Conservation (phyloP, 768 basidiomycete species). For the Pisolithus orientalis region DNA sequence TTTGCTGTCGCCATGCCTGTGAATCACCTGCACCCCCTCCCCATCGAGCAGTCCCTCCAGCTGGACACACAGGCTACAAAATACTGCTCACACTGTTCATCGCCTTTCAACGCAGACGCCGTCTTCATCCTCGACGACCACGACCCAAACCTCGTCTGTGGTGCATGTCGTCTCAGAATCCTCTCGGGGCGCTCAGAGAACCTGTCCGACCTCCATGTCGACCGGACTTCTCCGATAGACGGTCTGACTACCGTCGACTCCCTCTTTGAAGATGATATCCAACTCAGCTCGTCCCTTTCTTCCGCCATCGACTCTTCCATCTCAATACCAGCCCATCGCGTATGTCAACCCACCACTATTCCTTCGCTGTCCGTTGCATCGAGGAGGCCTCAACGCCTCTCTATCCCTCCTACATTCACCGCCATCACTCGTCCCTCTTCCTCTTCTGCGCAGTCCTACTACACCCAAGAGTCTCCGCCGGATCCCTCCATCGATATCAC, state of each 20-base stretch:
- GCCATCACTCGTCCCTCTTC: not conserved
- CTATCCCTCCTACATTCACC: slow-evolving; percentile 12
- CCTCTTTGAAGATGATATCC: slow-evolving; percentile 32
- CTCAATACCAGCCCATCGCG: not conserved
- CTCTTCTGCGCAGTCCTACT: not conserved
- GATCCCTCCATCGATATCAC: slow-evolving; percentile 72
- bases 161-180: slow-evolving; percentile 38
- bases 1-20: slow-evolving; percentile 8
- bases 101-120: slow-evolving; percentile 24
- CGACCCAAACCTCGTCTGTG: slow-evolving; percentile 36
- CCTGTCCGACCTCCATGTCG: slow-evolving; percentile 18
- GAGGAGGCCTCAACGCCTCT: slow-evolving; percentile 6
- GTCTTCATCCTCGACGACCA: slow-evolving; percentile 21
- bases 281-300: slow-evolving; percentile 20
- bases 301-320: not conserved
- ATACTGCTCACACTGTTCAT: slow-evolving; percentile 27
- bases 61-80: slow-evolving; percentile 24
- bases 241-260: not conserved
- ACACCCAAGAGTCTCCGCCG: slow-evolving; percentile 17
- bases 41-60: slow-evolving; percentile 17
- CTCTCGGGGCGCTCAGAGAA: not conserved
- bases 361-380: not conserved
- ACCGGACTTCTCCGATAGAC: slow-evolving; percentile 23
- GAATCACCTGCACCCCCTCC: slow-evolving; percentile 5
- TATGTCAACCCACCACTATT: not conserved